Conservation (phyloP, 2,329 filamentous ascomycete species). For the Beauveria medogensis region DNA sequence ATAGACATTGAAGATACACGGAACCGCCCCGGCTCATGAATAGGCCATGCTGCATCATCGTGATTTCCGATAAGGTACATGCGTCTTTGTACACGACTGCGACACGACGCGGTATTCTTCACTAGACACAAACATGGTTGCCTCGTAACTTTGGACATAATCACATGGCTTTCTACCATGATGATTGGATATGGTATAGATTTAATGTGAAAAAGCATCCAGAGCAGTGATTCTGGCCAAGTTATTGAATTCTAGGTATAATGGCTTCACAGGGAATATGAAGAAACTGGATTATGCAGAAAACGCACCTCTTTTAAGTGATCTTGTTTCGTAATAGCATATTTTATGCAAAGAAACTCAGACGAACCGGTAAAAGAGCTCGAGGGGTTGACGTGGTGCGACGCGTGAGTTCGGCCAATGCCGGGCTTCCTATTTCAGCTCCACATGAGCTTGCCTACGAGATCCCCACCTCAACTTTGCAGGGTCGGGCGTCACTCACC, state of each 20-base stretch:
- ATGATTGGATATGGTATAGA: neutral
- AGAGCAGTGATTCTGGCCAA: too few species aligned
- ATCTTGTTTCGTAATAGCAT: too few species aligned
- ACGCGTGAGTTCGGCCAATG: neutral
- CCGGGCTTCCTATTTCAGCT: neutral
- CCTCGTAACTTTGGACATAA: neutral
- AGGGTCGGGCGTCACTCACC: neutral
- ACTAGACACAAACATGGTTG: neutral
- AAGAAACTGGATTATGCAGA: too few species aligned
- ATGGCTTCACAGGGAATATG: too few species aligned
- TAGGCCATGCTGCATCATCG: neutral
- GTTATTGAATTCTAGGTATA: too few species aligned
- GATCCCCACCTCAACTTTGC: slow-evolving; percentile 4
- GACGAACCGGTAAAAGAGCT: neutral
- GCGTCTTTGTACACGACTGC: neutral
- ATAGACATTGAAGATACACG: neutral
- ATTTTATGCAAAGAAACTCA: too few species aligned
- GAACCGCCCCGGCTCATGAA: neutral
- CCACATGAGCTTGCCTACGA: neutral
- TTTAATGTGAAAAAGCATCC: too few species aligned
- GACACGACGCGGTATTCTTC: neutral
- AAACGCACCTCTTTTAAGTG: too few species aligned
- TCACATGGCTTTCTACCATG: neutral
- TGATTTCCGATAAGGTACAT: neutral
- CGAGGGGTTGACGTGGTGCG: neutral